phyloP scores from a whole-genome alignment of 2,329 filamentous ascomycete genomes.

The Bipolaris oryzae region DNA sequence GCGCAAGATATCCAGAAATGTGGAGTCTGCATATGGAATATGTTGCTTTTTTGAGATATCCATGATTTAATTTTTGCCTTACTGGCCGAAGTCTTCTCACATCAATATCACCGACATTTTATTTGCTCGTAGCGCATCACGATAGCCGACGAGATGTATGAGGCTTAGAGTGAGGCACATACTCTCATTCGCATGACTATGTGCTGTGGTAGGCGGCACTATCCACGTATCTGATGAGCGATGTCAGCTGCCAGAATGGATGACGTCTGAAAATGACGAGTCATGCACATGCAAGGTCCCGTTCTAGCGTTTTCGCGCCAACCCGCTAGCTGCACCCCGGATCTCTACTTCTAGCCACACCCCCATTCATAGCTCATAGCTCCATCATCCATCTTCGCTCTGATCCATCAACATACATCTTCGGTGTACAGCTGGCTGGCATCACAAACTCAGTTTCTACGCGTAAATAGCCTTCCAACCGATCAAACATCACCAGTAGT shows the following conservation, averaged over 20 bases:
- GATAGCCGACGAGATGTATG: too few relatives aligned
- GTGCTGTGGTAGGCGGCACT: too few relatives aligned
- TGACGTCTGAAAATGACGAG: slow-evolving; percentile 5
- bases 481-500: background rate
- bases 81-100: too few relatives aligned
- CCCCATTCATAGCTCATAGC: slow-evolving; percentile 15
- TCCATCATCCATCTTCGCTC: slow-evolving; percentile 15
- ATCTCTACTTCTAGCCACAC: slow-evolving; percentile 28
- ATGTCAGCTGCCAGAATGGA: background rate
- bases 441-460: slow-evolving; percentile 3
- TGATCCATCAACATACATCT: slow-evolving; percentile 9
- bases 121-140: too few relatives aligned
- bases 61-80: too few relatives aligned
- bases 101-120: too few relatives aligned
- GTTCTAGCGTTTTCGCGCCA: slow-evolving; percentile 20
- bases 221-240: too few relatives aligned
- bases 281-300: slow-evolving; percentile 22
- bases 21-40: too few relatives aligned
- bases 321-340: slow-evolving; percentile 29
- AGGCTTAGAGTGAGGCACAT: too few relatives aligned
- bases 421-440: slow-evolving; percentile 35
- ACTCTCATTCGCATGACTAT: too few relatives aligned
- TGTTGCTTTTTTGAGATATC: too few relatives aligned
- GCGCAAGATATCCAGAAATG: too few relatives aligned
- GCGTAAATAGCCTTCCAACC: background rate